Base-by-base conservation (phyloP, 1,139 yeast species). In the Sugiyamaella novakii region DNA sequence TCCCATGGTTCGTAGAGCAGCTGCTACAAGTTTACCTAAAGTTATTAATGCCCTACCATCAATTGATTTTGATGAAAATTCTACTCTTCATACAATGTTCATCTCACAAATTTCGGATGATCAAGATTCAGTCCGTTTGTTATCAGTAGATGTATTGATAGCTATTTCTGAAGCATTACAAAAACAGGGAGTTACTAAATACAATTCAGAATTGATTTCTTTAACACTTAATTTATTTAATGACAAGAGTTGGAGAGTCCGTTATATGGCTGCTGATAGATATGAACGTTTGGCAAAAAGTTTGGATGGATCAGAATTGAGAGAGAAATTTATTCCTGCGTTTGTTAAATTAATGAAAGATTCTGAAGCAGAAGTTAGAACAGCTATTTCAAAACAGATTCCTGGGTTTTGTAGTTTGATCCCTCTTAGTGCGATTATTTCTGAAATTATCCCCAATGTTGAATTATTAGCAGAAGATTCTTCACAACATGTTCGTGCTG, bases 171-270 rank as follows among this genome's bases (percentile, higher is more conserved):
- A 65, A 47, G 57, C 61, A 3, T 59, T 70, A 44, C 66, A 62
- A 46, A 49, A 61, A 15, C 63, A 62, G 43, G 52, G 54, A 15
- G 54, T 60, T 27, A 57, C 66, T 22, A 57, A 59, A 50, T 60
- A 60, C 54, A 62, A 61, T 39, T 47, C 62, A 19, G 66, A 61
- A 49, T 58, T 70, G 31, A 62, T 66, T 43, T 57, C 57, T 25
- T 57, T 58, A 50, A 75, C 88, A 3, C 76, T 84, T 54, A 80
- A 81, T 57, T 77, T 94, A 58, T 83, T 87, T 55, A 79, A 77
- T 57, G 98, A 94, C 71, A 91, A 88, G 69, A 86, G 95, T 62
- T 94, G 99, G 99, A 84, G 98, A 68, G 98, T 94, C 50, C 81
- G 98, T 63, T 94, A 92, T 71, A 89, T 95, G 80, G 95, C 96